A percentile compares a stretch with the other conserved stretches of the same genome.
These are phyloP conservation scores for Agaricus blazei DNA, from an alignment of 768 basidiomycete genomes.

Conservation along the genomic window DNA sequence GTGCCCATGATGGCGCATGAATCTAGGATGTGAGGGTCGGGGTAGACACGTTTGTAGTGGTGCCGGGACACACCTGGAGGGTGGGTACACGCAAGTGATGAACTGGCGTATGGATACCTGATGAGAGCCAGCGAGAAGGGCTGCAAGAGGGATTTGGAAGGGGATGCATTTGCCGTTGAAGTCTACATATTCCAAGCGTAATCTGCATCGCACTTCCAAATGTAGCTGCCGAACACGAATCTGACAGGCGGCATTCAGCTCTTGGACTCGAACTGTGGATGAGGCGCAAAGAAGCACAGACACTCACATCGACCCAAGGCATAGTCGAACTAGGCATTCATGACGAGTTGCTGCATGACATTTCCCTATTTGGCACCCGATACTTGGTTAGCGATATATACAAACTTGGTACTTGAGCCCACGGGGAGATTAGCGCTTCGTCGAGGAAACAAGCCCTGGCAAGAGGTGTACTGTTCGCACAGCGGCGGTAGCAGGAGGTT, in stretches of 20 bases:
- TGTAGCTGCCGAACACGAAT: conserved; percentile 56
- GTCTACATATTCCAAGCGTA: conserved; percentile 9
- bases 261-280: not conserved
- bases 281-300: not conserved
- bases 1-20: conserved; percentile 22
- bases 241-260: conserved; percentile 18
- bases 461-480: conserved; percentile 36
- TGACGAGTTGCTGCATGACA: conserved; percentile 11
- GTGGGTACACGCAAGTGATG: conserved; percentile 19
- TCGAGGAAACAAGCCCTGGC: conserved; percentile 41
- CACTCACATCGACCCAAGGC: conserved; percentile 44
- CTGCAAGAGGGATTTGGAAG: conserved; percentile 44
- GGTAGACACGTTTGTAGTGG: conserved; percentile 46
- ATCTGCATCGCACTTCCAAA: conserved; percentile 42
- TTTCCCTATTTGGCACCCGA: conserved; percentile 57
- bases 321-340: conserved; percentile 46
- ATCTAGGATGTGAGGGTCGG: conserved; percentile 17
- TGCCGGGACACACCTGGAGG: conserved; percentile 42
- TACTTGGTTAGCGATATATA: conserved; percentile 47
- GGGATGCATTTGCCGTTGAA: too few relatives aligned
- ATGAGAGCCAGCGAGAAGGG: conserved; percentile 41
- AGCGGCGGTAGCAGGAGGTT: conserved; percentile 30
- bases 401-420: conserved; percentile 34
- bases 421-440: conserved; percentile 29
- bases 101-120: not conserved